A percentile compares a stretch with the other conserved stretches of the same genome.
Evolutionary conservation across 768 basidiomycete genomes (phyloP).

Genomic region (Imleria badia): DNA sequence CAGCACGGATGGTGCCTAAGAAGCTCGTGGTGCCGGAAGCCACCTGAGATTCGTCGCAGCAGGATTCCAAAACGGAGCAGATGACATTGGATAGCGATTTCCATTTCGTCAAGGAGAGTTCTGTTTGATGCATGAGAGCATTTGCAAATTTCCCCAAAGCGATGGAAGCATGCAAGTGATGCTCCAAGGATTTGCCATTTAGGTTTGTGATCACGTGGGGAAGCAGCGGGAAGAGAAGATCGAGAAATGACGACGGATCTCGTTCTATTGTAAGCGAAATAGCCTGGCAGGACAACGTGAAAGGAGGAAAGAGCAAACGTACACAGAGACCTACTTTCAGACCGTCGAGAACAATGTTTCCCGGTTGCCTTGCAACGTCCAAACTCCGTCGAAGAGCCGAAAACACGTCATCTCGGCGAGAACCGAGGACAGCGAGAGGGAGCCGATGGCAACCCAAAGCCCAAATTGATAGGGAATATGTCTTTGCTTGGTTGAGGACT

Average conservation of each 20-base stretch:
- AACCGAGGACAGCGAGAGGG: slow-evolving; percentile 39
- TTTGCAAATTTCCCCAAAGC: slow-evolving; percentile 27
- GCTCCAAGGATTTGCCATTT: slow-evolving; percentile 11
- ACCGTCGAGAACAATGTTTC: slow-evolving; percentile 22
- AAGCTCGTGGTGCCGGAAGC: slow-evolving; percentile 18
- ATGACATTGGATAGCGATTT: slow-evolving; percentile 27
- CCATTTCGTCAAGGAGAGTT: slow-evolving; percentile 28
- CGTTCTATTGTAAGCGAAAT: slow-evolving; percentile 23
- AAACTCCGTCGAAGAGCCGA: slow-evolving; percentile 39
- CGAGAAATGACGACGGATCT: slow-evolving; percentile 17
- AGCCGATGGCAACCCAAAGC: slow-evolving; percentile 50
- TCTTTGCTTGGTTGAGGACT: slow-evolving; percentile 43
- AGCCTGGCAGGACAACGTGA: slow-evolving; percentile 20
- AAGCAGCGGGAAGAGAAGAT: slow-evolving; percentile 19
- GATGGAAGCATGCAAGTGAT: slow-evolving; percentile 23
- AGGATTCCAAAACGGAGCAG: slow-evolving; percentile 24
- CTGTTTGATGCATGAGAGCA: slow-evolving; percentile 33
- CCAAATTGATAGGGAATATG: slow-evolving; percentile 48
- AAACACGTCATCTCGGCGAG: slow-evolving; percentile 33
- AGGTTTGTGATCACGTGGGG: slow-evolving; percentile 21
- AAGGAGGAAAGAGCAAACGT: not conserved
- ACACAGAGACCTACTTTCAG: slow-evolving; percentile 25
- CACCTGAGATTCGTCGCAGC: slow-evolving; percentile 7
- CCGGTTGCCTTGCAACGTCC: slow-evolving; percentile 22
- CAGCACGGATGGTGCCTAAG: slow-evolving; percentile 25